Evolutionary conservation across 2,329 filamentous ascomycete genomes (phyloP).

Genomic region (Phialophora macrospora): DNA sequence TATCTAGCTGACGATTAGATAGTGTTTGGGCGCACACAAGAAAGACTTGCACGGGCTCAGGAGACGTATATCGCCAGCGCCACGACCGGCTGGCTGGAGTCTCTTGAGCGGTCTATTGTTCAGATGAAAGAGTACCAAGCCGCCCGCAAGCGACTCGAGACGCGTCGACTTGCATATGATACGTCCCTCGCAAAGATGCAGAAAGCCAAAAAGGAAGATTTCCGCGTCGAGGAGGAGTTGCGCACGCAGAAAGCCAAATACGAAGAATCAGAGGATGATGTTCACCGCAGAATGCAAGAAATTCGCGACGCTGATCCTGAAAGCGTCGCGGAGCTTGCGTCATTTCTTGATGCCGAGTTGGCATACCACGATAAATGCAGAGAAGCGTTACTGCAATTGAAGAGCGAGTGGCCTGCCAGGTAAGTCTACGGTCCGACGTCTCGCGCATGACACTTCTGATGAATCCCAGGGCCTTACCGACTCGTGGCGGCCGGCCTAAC

Average conservation of each 20-base stretch:
- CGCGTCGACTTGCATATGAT: constrained; percentile 85
- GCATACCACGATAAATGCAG: constrained; percentile 89
- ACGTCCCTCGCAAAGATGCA: constrained; percentile 87
- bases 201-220: constrained; percentile 92
- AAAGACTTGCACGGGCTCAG: constrained; percentile 82
- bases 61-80: constrained; percentile 79
- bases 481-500: constrained; percentile 48
- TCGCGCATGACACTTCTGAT: neutral
- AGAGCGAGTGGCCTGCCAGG: constrained; percentile 70
- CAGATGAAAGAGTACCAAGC: constrained; percentile 98
- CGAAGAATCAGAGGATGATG: constrained; percentile 92
- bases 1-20: constrained; percentile 26
- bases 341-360: constrained; percentile 86
- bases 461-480: constrained; percentile 21
- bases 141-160: constrained; percentile 92
- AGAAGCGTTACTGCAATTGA: constrained; percentile 75
- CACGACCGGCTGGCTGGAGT: constrained; percentile 85
- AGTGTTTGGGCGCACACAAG: constrained; percentile 84
- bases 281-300: constrained; percentile 89
- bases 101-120: constrained; percentile 82
- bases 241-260: constrained; percentile 92
- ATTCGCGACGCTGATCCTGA: constrained; percentile 91
- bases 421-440: constrained; percentile 47
- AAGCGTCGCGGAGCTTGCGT: constrained; percentile 75
- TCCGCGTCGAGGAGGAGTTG: constrained; percentile 88